A percentile compares a stretch with the other conserved stretches of the same genome.
Evolutionary conservation across 129 eudicot species (phyloP).

Genomic region (Pittosporum tobira): DNA sequence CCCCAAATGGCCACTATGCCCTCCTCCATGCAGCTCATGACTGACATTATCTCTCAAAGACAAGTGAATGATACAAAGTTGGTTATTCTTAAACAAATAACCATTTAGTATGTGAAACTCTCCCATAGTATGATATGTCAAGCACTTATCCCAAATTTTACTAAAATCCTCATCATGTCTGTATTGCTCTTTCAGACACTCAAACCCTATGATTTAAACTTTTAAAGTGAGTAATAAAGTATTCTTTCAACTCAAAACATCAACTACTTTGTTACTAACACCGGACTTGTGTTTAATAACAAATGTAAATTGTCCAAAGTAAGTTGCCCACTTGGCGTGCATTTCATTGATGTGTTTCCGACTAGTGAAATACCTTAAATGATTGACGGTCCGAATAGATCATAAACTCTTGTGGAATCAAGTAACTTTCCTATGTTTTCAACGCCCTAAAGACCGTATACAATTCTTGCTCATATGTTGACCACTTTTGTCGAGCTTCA

Average conservation of each 20-base stretch:
- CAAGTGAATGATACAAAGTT: neutral
- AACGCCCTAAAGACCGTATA: neutral
- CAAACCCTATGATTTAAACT: neutral
- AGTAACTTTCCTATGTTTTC: too few relatives aligned
- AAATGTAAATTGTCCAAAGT: too few relatives aligned
- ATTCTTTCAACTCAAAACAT: neutral
- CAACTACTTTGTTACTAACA: neutral
- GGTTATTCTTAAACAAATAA: neutral
- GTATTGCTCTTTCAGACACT: neutral
- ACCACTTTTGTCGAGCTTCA: too few relatives aligned
- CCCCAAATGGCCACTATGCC: conserved; percentile 1
- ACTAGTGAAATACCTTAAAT: too few relatives aligned
- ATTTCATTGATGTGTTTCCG: neutral
- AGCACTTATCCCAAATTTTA: neutral
- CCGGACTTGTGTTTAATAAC: neutral
- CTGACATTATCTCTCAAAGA: neutral
- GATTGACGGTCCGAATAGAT: too few relatives aligned
- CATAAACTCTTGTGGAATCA: too few relatives aligned
- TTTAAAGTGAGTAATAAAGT: neutral
- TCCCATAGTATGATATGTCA: neutral
- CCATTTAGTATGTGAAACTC: neutral
- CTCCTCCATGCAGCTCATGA: neutral
- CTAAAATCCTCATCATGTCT: neutral
- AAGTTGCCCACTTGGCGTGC: neutral
- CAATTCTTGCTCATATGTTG: too few relatives aligned